phyloP scores from a whole-genome alignment of 2,329 filamentous ascomycete species.

The Corynespora cassiicola region DNA sequence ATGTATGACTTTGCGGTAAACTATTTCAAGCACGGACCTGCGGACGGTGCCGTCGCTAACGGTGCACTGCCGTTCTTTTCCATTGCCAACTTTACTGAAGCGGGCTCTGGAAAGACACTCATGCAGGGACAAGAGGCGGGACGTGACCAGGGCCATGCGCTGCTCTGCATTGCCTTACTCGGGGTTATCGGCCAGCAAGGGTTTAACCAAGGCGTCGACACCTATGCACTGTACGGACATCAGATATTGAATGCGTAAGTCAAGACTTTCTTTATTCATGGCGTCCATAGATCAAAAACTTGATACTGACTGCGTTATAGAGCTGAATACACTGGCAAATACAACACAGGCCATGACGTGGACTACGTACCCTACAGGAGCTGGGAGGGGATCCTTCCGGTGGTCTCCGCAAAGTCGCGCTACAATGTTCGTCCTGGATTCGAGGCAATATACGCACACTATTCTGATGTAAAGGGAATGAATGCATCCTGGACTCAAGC shows the following conservation, averaged over 20 bases:
- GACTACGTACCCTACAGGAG: conserved; percentile 51
- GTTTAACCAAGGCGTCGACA: conserved; percentile 52
- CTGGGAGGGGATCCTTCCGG: conserved; percentile 44
- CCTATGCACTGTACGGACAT: conserved; percentile 45
- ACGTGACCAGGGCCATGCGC: conserved; percentile 55
- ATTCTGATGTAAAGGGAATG: conserved; percentile 45
- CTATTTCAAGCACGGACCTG: conserved; percentile 50
- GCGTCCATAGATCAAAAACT: not conserved
- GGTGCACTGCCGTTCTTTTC: conserved; percentile 13
- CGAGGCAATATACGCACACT: conserved; percentile 49
- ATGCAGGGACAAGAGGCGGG: conserved; percentile 52
- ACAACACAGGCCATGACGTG: conserved; percentile 52
- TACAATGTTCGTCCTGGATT: conserved; percentile 46
- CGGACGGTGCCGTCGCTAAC: conserved; percentile 47
- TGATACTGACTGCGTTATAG: conserved; percentile 16
- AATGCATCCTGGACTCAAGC: conserved; percentile 44
- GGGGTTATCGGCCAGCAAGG: conserved; percentile 51
- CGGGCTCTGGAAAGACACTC: conserved; percentile 37
- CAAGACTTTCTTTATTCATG: not conserved
- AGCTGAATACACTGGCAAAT: conserved; percentile 48
- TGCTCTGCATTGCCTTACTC: conserved; percentile 48
- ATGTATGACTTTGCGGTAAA: conserved; percentile 47
- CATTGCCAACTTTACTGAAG: conserved; percentile 38
- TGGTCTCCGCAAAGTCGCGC: conserved; percentile 39
- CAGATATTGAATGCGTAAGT: conserved; percentile 46